These are phyloP conservation scores for Schizonepeta tenuifolia DNA, from an alignment of 257 asterid species.

Conservation along the genomic window DNA sequence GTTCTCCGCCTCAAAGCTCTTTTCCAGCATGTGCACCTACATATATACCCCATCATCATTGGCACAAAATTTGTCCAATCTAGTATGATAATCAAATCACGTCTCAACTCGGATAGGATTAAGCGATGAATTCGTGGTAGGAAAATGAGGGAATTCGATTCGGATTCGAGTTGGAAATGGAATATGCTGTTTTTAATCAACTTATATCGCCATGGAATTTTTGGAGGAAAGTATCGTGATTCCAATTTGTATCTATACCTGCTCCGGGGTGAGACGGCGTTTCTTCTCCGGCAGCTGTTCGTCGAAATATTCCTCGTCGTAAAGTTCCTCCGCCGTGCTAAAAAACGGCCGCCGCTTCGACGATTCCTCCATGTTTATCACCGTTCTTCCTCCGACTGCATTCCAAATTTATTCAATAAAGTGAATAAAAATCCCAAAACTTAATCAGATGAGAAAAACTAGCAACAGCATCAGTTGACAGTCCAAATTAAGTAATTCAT, in stretches of 20 bases:
- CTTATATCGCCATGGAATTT: slow-evolving; percentile 18
- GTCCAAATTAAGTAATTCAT: neutral
- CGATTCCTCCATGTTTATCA: slow-evolving; percentile 72
- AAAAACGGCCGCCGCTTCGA: slow-evolving; percentile 78
- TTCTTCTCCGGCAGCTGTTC: slow-evolving; percentile 95
- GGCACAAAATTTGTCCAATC: neutral
- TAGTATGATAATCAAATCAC: slow-evolving; percentile 13
- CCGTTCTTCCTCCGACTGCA: slow-evolving; percentile 59
- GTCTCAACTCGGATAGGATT: neutral
- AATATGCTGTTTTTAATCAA: slow-evolving; percentile 27
- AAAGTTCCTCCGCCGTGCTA: slow-evolving; percentile 72
- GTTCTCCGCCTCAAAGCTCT: slow-evolving; percentile 94
- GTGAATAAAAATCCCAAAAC: neutral
- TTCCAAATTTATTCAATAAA: neutral
- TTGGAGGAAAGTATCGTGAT: slow-evolving; percentile 11
- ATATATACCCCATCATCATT: slow-evolving; percentile 7
- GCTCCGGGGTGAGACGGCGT: slow-evolving; percentile 93
- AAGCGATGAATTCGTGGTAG: neutral
- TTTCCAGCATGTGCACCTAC: slow-evolving; percentile 92
- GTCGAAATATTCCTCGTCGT: slow-evolving; percentile 89
- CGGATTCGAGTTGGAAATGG: slow-evolving; percentile 21
- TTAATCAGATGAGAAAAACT: neutral
- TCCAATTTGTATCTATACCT: slow-evolving; percentile 47
- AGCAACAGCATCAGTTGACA: neutral
- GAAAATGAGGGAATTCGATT: slow-evolving; percentile 35